phyloP scores from a whole-genome alignment of 164 flowering plant species.

The Tetracentron sinense region DNA sequence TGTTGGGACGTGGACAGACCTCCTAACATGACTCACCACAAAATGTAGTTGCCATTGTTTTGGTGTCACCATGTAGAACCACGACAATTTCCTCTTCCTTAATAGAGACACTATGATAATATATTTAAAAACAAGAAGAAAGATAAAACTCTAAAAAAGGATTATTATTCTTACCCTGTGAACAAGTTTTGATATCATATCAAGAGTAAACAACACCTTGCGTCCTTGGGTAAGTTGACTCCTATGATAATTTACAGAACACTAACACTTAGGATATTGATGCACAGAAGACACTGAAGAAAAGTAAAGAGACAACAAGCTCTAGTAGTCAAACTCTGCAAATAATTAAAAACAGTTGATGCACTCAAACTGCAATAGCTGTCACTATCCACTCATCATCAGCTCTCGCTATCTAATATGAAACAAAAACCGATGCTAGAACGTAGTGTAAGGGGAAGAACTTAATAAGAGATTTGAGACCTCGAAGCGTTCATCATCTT shows the following conservation, averaged over 20 bases:
- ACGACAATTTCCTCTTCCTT: not conserved
- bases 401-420: no score
- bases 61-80: not conserved
- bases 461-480: no score
- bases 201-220: slow-evolving; percentile 67
- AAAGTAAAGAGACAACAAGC: not conserved
- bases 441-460: no score
- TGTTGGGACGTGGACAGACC: not conserved
- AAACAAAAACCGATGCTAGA: no score
- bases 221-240: slow-evolving; percentile 86
- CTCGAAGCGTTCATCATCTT: no score
- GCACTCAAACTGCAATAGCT: not conserved
- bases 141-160: not conserved
- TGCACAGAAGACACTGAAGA: not conserved
- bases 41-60: not conserved
- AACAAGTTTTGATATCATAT: slow-evolving; percentile 78
- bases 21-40: not conserved
- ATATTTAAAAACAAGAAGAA: not conserved
- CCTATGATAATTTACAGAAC: slow-evolving; percentile 32
- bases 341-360: not conserved
- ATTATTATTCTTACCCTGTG: slow-evolving; percentile 45
- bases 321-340: not conserved
- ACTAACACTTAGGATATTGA: not conserved
- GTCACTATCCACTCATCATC: no score
- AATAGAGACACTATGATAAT: not conserved